Conservation (phyloP, 129 eudicot genomes). For the Chrysanthemum seticuspe region DNA sequence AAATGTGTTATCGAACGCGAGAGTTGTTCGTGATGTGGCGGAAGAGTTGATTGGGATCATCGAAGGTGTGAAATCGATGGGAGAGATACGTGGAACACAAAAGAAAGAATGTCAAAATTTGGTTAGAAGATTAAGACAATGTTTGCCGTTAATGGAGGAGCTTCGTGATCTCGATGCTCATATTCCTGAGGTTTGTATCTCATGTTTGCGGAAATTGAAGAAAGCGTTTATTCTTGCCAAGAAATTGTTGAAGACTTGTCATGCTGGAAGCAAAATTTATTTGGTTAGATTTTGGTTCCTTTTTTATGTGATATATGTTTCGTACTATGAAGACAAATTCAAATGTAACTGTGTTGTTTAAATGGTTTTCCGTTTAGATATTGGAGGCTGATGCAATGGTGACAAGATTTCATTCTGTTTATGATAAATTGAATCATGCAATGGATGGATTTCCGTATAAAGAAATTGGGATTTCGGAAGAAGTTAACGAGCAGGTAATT, state of each 20-base stretch:
- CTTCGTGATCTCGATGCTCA: slow-evolving; percentile 52
- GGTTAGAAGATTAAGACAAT: slow-evolving; percentile 51
- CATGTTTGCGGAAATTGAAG: slow-evolving; percentile 46
- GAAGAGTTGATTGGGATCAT: slow-evolving; percentile 51
- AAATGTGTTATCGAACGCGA: slow-evolving; percentile 19
- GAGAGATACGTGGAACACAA: slow-evolving; percentile 60
- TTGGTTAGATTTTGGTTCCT: slow-evolving; percentile 45
- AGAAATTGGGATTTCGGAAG: slow-evolving; percentile 74
- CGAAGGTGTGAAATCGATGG: slow-evolving; percentile 44
- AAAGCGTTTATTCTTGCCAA: slow-evolving; percentile 52
- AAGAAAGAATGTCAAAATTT: slow-evolving; percentile 56
- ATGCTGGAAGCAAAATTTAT: slow-evolving; percentile 79
- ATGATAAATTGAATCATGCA: slow-evolving; percentile 60
- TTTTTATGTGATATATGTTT: slow-evolving; percentile 5
- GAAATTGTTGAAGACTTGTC: slow-evolving; percentile 68
- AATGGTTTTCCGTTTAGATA: slow-evolving; percentile 38
- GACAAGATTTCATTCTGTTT: slow-evolving; percentile 55
- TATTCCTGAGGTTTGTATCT: slow-evolving; percentile 34
- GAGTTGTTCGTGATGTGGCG: slow-evolving; percentile 41
- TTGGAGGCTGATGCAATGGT: slow-evolving; percentile 67
- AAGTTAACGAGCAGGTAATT: slow-evolving; percentile 75
- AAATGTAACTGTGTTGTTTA: neutral
- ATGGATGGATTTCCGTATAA: slow-evolving; percentile 66
- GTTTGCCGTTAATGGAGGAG: slow-evolving; percentile 67
- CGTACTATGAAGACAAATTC: neutral